These are phyloP conservation scores for Cucurbita moschata DNA, from an alignment of 306 rosid species.

Conservation along the genomic window DNA sequence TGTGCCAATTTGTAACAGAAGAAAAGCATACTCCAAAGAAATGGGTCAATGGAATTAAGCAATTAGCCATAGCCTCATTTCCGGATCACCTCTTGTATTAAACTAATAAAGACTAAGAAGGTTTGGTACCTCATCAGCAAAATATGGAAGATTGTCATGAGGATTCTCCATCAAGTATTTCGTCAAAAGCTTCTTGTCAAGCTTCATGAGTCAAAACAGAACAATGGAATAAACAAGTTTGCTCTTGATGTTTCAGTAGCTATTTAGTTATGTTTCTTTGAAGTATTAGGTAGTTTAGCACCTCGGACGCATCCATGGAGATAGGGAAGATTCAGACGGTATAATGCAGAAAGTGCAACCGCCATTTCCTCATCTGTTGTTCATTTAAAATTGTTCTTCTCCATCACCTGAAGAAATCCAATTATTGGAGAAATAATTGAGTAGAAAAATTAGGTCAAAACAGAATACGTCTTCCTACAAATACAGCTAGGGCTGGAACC, in stretches of 20 bases:
- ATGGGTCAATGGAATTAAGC: background rate
- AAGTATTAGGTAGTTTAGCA: conserved; percentile 12
- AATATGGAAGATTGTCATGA: conserved; percentile 51
- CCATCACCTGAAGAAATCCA: conserved; percentile 50
- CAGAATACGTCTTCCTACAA: background rate
- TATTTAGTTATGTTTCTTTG: background rate
- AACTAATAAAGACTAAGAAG: background rate
- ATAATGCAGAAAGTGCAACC: conserved; percentile 71
- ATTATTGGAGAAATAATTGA: background rate
- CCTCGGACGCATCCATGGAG: conserved; percentile 76
- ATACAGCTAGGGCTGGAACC: background rate
- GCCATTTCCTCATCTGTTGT: conserved; percentile 64
- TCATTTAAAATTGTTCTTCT: conserved; percentile 80
- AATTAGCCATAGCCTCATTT: background rate
- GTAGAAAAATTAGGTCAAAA: background rate
- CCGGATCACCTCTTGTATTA: background rate
- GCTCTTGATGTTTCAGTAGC: background rate
- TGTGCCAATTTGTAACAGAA: background rate
- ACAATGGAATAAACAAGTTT: background rate
- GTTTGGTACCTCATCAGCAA: conserved; percentile 63
- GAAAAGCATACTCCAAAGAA: background rate
- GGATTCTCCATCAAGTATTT: conserved; percentile 54
- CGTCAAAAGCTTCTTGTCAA: conserved; percentile 65
- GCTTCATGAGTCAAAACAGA: conserved; percentile 39
- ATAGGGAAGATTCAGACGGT: conserved; percentile 91